phyloP scores from a whole-genome alignment of 495 filamentous ascomycete species.

The Lasiosphaeriaceae sp. region DNA sequence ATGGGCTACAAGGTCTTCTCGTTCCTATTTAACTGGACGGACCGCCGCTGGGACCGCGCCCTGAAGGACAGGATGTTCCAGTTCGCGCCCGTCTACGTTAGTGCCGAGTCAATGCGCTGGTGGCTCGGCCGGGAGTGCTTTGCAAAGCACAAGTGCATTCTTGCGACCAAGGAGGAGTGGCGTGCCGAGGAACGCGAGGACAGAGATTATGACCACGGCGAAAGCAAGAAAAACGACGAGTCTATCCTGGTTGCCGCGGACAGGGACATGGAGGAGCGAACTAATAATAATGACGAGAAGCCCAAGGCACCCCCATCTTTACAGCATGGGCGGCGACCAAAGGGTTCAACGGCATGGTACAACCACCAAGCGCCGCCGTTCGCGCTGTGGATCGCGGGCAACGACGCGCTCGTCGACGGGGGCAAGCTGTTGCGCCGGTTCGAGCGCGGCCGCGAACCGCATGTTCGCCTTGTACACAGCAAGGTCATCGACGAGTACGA shows the following conservation, averaged over 20 bases:
- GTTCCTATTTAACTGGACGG: slow-evolving; percentile 88
- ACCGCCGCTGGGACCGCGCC: slow-evolving; percentile 78
- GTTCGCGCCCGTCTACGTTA: slow-evolving; percentile 87
- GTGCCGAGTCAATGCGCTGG: slow-evolving; percentile 89
- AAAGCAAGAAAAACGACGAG: slow-evolving; percentile 3
- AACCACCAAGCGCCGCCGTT: slow-evolving; percentile 75
- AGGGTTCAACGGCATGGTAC: slow-evolving; percentile 69
- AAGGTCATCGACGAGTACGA: slow-evolving; percentile 89
- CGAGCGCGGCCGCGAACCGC: slow-evolving; percentile 72
- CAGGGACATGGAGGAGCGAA: slow-evolving; percentile 5
- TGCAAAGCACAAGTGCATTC: slow-evolving; percentile 85
- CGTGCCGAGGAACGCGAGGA: slow-evolving; percentile 62
- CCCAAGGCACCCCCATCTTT: not conserved
- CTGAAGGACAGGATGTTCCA: slow-evolving; percentile 83
- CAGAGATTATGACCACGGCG: slow-evolving; percentile 20
- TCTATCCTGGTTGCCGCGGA: slow-evolving; percentile 13
- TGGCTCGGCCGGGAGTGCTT: slow-evolving; percentile 93
- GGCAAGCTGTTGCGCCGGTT: slow-evolving; percentile 68
- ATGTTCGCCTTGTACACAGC: slow-evolving; percentile 73
- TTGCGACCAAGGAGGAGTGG: slow-evolving; percentile 69
- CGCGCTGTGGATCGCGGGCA: slow-evolving; percentile 83
- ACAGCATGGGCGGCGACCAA: slow-evolving; percentile 22
- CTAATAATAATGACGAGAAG: not conserved
- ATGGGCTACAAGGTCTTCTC: slow-evolving; percentile 88
- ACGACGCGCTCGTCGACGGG: slow-evolving; percentile 83